These are phyloP conservation scores for Coniophora puteana DNA, from an alignment of 1,284 basidiomycete species.

Conservation along the genomic window DNA sequence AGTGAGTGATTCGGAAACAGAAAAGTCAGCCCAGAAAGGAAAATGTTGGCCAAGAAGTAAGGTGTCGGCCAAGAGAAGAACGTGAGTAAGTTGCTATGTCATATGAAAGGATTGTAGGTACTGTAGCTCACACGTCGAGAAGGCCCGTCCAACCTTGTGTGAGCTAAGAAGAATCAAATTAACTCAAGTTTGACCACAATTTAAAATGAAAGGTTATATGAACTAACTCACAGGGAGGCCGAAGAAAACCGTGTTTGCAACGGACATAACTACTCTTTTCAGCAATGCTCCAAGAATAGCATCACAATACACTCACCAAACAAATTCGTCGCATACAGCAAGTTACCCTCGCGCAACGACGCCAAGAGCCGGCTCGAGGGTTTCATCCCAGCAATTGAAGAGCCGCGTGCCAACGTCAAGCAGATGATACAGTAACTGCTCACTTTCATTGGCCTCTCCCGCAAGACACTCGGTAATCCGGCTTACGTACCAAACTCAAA, in stretches of 20 bases:
- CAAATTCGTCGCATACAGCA: conserved; percentile 3
- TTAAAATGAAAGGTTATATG: too few species aligned
- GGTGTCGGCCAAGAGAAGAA: too few species aligned
- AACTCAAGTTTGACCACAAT: too few species aligned
- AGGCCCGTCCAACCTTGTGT: conserved; percentile 4
- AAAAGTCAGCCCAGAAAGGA: not conserved
- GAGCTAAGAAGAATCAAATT: too few species aligned
- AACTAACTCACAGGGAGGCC: conserved; percentile 3
- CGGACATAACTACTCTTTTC: conserved; percentile 1
- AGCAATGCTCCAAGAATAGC: not conserved
- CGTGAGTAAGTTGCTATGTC: too few species aligned
- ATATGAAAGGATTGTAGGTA: too few species aligned
- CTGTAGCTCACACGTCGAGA: conserved; percentile 5
- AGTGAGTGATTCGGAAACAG: not conserved
- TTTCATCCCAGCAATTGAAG: not conserved
- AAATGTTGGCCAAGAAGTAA: too few species aligned
- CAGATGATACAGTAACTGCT: too few species aligned
- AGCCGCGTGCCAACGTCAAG: too few species aligned
- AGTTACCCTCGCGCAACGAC: conserved; percentile 3
- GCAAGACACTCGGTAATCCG: too few species aligned
- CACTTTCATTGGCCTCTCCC: too few species aligned
- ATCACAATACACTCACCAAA: conserved; percentile 1
- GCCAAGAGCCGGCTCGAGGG: not conserved
- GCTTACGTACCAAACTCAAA: conserved; percentile 6
- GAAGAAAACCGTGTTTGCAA: conserved; percentile 7